Conservation (phyloP, 768 basidiomycete species). For the Arthromyces matolae region DNA sequence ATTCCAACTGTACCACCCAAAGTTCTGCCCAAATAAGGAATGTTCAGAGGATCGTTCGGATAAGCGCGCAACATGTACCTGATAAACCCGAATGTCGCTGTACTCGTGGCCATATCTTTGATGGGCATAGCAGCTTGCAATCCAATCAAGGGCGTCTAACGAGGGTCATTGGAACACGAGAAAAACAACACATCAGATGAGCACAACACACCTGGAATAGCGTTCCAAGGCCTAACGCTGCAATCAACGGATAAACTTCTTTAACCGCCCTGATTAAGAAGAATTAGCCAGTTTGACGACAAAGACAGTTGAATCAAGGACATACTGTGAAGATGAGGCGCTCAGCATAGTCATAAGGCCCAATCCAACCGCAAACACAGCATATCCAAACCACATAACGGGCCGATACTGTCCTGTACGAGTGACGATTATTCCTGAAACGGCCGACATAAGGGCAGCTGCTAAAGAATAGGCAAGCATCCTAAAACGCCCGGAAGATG, state of each 20-base stretch:
- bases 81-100: conserved; percentile 66
- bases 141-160: conserved; percentile 61
- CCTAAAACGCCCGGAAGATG: conserved; percentile 31
- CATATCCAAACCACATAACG: conserved; percentile 61
- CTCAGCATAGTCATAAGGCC: conserved; percentile 73
- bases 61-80: conserved; percentile 38
- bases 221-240: conserved; percentile 62
- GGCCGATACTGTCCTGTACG: conserved; percentile 55
- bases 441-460: conserved; percentile 46
- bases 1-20: conserved; percentile 78
- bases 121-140: conserved; percentile 87
- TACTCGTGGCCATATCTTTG: conserved; percentile 83
- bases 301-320: conserved; percentile 5
- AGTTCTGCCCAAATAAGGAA: conserved; percentile 34
- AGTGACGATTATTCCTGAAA: conserved; percentile 56
- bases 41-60: conserved; percentile 5
- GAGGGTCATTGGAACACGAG: conserved; percentile 5
- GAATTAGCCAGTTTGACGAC: background rate
- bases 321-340: conserved; percentile 49
- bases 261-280: conserved; percentile 48
- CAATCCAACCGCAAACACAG: conserved; percentile 55
- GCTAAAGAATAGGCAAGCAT: conserved; percentile 77
- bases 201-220: conserved; percentile 51
- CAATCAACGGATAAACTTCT: conserved; percentile 60
- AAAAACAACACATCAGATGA: background rate